Evolutionary conservation across 257 asterid species (phyloP).

Genomic region (Lithospermum erythrorhizon): DNA sequence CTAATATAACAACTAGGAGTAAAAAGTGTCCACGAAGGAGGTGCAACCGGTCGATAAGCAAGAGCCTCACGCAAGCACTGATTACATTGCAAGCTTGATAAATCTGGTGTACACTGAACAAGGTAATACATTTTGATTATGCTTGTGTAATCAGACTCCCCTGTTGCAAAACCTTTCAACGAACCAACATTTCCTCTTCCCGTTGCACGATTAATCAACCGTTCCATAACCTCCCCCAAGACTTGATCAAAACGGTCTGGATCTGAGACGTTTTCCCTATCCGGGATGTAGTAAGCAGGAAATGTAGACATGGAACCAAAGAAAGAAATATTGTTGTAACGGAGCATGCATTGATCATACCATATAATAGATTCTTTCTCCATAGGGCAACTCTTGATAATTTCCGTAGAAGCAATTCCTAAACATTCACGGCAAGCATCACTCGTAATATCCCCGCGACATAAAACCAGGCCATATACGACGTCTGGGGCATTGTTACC

Average conservation of each 20-base stretch:
- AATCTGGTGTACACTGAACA: constrained; percentile 18
- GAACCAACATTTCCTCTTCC: not conserved
- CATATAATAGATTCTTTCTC: not conserved
- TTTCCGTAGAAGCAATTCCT: not conserved
- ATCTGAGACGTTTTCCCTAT: not conserved
- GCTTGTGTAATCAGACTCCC: not conserved
- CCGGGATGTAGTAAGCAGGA: not conserved
- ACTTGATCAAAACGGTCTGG: not conserved
- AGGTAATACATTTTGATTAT: not conserved
- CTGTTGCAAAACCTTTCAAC: constrained; percentile 5
- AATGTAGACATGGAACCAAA: not conserved
- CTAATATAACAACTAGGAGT: constrained; percentile 12
- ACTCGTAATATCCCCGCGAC: constrained; percentile 13
- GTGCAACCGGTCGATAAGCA: not conserved
- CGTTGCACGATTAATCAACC: not conserved
- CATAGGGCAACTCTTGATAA: constrained; percentile 4
- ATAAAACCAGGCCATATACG: constrained; percentile 14
- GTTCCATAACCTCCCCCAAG: not conserved
- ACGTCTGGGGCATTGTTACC: not conserved
- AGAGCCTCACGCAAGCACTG: constrained; percentile 3
- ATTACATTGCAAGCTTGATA: constrained; percentile 6
- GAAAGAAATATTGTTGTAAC: not conserved
- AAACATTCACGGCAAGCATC: constrained; percentile 11
- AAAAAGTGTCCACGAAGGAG: too few relatives aligned
- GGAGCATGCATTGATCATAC: not conserved